Base-by-base conservation (phyloP, 495 filamentous ascomycete genomes). In the Aspergillus mulundensis region DNA sequence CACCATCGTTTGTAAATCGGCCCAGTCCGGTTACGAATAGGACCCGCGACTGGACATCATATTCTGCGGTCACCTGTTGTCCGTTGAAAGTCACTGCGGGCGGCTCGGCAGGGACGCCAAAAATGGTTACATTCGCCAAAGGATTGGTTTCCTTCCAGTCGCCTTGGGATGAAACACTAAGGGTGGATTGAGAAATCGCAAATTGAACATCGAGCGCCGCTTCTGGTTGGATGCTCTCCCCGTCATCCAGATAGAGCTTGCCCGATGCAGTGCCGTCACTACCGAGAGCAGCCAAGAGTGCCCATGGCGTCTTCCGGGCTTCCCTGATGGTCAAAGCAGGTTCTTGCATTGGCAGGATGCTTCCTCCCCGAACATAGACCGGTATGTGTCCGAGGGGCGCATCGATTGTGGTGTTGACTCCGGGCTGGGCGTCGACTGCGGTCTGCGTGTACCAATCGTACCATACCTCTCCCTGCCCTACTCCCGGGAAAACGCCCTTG, bases 351-450 rank as follows among this genome's bases (percentile, higher is more conserved):
- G 90, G 86, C 1, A 94, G 62, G 8, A 93, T 71, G 42, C 77
- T 75, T 10, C 87, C 88, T 5, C 88, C 90, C 5, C 89, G 80
- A 12, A 95, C 57, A 60, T 81, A 89, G 3, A 95, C 82, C 0
- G 87, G 88, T 52, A 94, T 94, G 54, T 93, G 87, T 1, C 86
- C 87, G 11, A 94, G 70, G 0, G 88, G 88, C 2, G 89, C 89
- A 14, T 78, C 69, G 50, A 94, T 86, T 0, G 87, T 91, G 2
- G 84, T 81, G 58, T 91, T 91, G 54, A 84, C 73, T 5, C 84
- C 84, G 0, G 81, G 65, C 45, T 74, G 25, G 1, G 80, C 84
- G 5, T 70, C 59, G 3, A 90, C 76, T 0, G 72, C 69, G 0
- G 73, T 70, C 36, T 81, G 76, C 15, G 76, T 85, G 67, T 94